These are phyloP conservation scores for Camelina hispida DNA, from an alignment of 345 rosid genomes.

Conservation along the genomic window DNA sequence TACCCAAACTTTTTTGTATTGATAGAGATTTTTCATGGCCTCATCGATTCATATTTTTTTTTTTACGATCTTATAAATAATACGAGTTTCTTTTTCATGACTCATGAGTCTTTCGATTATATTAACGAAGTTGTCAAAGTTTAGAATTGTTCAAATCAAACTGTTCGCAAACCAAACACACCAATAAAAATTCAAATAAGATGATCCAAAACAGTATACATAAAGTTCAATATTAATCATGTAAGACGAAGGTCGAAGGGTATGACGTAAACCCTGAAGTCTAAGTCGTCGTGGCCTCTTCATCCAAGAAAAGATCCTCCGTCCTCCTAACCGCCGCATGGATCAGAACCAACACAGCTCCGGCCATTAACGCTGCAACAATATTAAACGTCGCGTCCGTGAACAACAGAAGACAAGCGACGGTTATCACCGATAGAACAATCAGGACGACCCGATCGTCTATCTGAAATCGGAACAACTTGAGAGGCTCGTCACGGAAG, in stretches of 20 bases:
- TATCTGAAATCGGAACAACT: slow-evolving; percentile 52
- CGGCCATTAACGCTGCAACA: slow-evolving; percentile 55
- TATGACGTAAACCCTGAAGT: slow-evolving; percentile 38
- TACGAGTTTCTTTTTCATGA: no score
- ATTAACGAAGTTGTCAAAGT: background rate
- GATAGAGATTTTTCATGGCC: no score
- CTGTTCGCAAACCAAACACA: no score
- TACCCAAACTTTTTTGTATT: no score
- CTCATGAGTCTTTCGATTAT: background rate
- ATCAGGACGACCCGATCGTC: slow-evolving; percentile 60
- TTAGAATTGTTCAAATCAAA: slow-evolving; percentile 7
- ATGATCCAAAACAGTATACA: slow-evolving; percentile 7
- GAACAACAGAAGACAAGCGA: slow-evolving; percentile 57
- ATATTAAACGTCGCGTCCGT: slow-evolving; percentile 65
- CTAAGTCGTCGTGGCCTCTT: slow-evolving; percentile 49
- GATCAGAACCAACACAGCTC: slow-evolving; percentile 55
- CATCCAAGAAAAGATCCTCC: slow-evolving; percentile 67
- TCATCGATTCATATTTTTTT: no score
- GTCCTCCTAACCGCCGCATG: slow-evolving; percentile 76
- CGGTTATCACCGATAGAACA: slow-evolving; percentile 55
- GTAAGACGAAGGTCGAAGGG: slow-evolving; percentile 31
- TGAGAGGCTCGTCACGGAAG: slow-evolving; percentile 74
- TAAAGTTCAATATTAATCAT: background rate
- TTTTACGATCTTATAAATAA: no score
- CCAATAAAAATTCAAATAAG: slow-evolving; percentile 12